phyloP scores from a whole-genome alignment of 169 alveolate species.

The Eimeria falciformis region DNA sequence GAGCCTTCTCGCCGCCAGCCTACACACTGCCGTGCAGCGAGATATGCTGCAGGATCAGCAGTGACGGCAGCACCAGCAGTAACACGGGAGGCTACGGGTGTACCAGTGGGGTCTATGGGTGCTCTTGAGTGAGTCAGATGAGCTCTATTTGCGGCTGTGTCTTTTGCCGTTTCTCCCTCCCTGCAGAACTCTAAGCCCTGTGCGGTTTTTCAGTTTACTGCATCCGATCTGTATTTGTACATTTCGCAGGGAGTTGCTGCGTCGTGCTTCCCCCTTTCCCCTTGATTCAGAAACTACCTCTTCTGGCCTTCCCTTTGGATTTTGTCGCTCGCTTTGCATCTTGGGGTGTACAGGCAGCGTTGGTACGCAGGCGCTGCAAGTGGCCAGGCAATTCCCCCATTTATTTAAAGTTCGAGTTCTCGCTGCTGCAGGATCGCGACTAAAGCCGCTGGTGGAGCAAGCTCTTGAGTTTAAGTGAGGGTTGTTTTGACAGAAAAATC shows the following conservation, averaged over 20 bases:
- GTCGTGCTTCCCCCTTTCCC: not conserved
- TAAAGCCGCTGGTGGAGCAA: slow-evolving; percentile 11
- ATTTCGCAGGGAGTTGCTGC: not conserved
- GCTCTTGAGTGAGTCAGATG: not conserved
- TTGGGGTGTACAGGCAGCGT: slow-evolving; percentile 41
- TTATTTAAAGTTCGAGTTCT: not conserved
- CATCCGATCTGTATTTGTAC: not conserved
- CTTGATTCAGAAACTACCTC: not conserved
- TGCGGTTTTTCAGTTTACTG: too few species aligned
- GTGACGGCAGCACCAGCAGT: not conserved
- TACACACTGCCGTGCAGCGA: not conserved
- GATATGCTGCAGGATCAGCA: not conserved
- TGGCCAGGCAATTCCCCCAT: not conserved
- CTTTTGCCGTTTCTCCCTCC: not conserved
- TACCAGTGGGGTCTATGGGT: not conserved
- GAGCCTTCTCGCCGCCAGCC: not conserved
- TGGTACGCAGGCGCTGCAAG: slow-evolving; percentile 4
- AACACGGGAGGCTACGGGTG: not conserved
- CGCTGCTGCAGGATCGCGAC: not conserved
- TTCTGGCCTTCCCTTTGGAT: not conserved
- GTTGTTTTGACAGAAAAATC: not conserved
- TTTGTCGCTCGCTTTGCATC: not conserved
- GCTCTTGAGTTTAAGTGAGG: slow-evolving; percentile 22
- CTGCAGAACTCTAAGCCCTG: too few species aligned
- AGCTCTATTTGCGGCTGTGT: too few species aligned